phyloP scores from a whole-genome alignment of 2,329 filamentous ascomycete species.

The Alternaria novae-zelandiae region DNA sequence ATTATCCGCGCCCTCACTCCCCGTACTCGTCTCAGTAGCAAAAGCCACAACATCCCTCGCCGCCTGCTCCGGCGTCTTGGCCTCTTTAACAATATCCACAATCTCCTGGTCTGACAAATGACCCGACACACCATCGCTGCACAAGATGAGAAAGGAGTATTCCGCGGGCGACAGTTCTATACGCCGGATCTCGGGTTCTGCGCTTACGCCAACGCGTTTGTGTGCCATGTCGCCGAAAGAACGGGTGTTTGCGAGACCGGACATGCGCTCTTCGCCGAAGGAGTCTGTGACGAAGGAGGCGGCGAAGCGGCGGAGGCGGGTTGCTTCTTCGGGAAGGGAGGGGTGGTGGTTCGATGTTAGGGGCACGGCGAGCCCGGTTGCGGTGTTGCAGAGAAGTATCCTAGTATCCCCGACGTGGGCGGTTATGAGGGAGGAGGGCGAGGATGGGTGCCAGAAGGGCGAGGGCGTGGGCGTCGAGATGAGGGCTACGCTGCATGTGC shows the following conservation, averaged over 20 bases:
- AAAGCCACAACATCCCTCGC: conserved; percentile 81
- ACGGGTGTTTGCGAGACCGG: conserved; percentile 89
- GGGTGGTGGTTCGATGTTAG: conserved; percentile 93
- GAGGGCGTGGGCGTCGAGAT: conserved; percentile 90
- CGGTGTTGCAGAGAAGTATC: conserved; percentile 85
- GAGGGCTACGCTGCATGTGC: conserved; percentile 86
- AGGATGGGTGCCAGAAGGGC: conserved; percentile 93
- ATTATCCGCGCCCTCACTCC: conserved; percentile 62
- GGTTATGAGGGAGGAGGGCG: conserved; percentile 81
- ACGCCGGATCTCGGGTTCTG: conserved; percentile 86
- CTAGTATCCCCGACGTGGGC: conserved; percentile 95
- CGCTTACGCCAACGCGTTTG: conserved; percentile 92
- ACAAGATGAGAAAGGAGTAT: conserved; percentile 86
- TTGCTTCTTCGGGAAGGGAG: conserved; percentile 81
- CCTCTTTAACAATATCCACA: conserved; percentile 94
- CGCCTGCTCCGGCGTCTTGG: conserved; percentile 85
- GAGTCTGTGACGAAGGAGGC: conserved; percentile 90
- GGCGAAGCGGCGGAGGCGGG: conserved; percentile 83
- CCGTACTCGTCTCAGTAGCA: conserved; percentile 78
- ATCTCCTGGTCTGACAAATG: conserved; percentile 91
- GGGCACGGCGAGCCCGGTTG: conserved; percentile 78
- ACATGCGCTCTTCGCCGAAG: conserved; percentile 96
- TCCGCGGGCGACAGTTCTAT: conserved; percentile 82
- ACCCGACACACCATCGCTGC: conserved; percentile 88
- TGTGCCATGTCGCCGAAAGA: conserved; percentile 91